These are phyloP conservation scores for Edaphochlamys debaryana DNA, from an alignment of 139 green algal genomes.

Conservation along the genomic window DNA sequence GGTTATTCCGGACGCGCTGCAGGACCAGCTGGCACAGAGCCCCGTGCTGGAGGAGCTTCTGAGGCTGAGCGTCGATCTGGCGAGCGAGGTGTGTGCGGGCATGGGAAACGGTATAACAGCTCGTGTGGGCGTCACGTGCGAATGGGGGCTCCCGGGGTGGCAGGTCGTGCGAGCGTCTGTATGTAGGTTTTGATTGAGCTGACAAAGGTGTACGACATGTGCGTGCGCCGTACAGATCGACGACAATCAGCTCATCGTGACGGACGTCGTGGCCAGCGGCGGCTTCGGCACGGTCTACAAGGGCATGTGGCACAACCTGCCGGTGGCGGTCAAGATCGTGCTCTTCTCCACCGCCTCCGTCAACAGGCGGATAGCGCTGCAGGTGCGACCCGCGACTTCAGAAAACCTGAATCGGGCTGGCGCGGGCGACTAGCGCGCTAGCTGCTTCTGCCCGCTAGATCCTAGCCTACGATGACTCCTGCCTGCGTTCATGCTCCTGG, in stretches of 20 bases:
- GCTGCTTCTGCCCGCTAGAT: no score
- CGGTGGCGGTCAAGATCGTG: conserved; percentile 45
- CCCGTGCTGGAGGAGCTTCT: conserved; percentile 43
- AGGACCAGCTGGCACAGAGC: conserved; percentile 13
- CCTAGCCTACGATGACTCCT: background rate
- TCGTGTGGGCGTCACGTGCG: no score
- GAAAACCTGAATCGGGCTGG: background rate
- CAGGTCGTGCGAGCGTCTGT: no score
- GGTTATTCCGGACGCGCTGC: background rate
- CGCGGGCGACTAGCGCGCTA: no score
- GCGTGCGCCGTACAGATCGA: no score
- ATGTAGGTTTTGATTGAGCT: no score
- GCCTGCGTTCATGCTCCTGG: background rate
- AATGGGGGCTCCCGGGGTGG: no score
- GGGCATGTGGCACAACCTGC: conserved; percentile 43
- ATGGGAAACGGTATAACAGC: no score
- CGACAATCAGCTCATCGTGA: conserved; percentile 41
- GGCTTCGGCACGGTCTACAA: conserved; percentile 41
- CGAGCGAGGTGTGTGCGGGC: conserved; percentile 23
- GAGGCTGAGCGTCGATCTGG: conserved; percentile 30
- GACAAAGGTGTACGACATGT: no score
- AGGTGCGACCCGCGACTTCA: background rate
- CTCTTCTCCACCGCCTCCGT: conserved; percentile 40
- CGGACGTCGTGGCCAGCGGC: conserved; percentile 32
- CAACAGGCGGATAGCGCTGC: conserved; percentile 31